Evolutionary conservation across 2,329 filamentous ascomycete genomes (phyloP).

Genomic region (Curvularia verruculosa): DNA sequence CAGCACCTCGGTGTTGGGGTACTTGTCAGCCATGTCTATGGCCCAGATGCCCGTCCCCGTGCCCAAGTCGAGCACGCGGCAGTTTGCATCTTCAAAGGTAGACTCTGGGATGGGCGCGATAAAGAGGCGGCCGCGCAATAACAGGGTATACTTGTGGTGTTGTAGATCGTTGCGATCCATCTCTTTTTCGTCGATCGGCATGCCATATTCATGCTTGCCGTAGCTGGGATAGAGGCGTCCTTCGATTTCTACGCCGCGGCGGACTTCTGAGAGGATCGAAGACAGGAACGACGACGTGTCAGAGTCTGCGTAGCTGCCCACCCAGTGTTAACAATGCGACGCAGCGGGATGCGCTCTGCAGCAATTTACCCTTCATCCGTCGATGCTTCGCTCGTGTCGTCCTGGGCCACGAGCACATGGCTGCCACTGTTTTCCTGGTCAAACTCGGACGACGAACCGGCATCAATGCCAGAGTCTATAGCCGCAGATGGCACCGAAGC

Average conservation of each 20-base stretch:
- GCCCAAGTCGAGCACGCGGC: constrained; percentile 28
- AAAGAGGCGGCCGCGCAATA: constrained; percentile 25
- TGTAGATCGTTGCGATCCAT: constrained; percentile 31
- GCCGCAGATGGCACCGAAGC: background rate
- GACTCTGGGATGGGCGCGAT: constrained; percentile 23
- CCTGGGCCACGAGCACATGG: constrained; percentile 23
- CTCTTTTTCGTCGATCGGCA: constrained; percentile 38
- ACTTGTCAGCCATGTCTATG: constrained; percentile 34
- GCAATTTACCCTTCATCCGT: constrained; percentile 29
- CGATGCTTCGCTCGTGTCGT: constrained; percentile 26
- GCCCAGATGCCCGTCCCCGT: constrained; percentile 35
- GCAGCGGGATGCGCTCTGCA: background rate
- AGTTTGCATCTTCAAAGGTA: constrained; percentile 9
- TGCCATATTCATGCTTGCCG: constrained; percentile 31
- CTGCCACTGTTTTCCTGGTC: constrained; percentile 30
- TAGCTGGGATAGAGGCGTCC: constrained; percentile 29
- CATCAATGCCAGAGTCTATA: constrained; percentile 27
- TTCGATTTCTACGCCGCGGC: constrained; percentile 29
- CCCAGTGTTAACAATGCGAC: constrained; percentile 3
- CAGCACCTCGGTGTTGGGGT: constrained; percentile 19
- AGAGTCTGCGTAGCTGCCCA: constrained; percentile 26
- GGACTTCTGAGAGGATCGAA: constrained; percentile 29
- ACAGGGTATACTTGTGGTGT: constrained; percentile 32
- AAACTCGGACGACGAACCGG: constrained; percentile 18
- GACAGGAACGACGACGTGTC: constrained; percentile 32